Conservation (phyloP, 768 basidiomycete genomes). For the Sporobolomyces phaffii region DNA sequence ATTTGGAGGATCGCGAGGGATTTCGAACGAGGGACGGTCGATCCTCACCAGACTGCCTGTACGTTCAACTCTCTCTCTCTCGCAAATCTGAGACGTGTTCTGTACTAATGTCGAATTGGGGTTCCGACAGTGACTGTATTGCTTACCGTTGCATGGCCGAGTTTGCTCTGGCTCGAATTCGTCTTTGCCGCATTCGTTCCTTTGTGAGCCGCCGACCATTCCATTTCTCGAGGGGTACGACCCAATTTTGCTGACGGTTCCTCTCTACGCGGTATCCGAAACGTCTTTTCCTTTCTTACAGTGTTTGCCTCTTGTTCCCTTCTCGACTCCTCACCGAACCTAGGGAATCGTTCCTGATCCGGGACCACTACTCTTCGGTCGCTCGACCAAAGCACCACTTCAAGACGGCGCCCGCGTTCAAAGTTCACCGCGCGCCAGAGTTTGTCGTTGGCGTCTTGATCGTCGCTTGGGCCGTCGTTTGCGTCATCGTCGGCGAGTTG, state of each 20-base stretch:
- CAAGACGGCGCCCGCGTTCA: conserved; percentile 35
- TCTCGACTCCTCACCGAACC: conserved; percentile 33
- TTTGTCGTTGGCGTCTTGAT: conserved; percentile 22
- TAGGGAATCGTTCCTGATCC: conserved; percentile 35
- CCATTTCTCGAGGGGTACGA: no score
- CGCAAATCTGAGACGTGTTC: neutral
- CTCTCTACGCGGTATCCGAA: no score
- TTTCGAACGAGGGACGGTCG: conserved; percentile 29
- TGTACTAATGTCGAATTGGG: neutral
- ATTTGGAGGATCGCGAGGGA: conserved; percentile 32
- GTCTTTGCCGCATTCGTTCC: conserved; percentile 34
- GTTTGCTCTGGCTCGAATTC: conserved; percentile 35
- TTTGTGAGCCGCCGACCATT: conserved; percentile 10
- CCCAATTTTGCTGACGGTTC: neutral
- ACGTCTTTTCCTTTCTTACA: neutral
- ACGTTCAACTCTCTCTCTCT: neutral
- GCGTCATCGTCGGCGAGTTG: conserved; percentile 27
- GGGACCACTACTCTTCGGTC: conserved; percentile 36
- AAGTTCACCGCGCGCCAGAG: conserved; percentile 29
- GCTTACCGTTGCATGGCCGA: conserved; percentile 36
- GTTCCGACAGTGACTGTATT: conserved; percentile 25
- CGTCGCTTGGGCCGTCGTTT: conserved; percentile 27
- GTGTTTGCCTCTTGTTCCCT: conserved; percentile 36
- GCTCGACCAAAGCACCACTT: conserved; percentile 38
- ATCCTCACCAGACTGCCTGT: conserved; percentile 32